These are phyloP conservation scores for Candida hungchunana DNA, from an alignment of 805 yeast species.

Conservation along the genomic window DNA sequence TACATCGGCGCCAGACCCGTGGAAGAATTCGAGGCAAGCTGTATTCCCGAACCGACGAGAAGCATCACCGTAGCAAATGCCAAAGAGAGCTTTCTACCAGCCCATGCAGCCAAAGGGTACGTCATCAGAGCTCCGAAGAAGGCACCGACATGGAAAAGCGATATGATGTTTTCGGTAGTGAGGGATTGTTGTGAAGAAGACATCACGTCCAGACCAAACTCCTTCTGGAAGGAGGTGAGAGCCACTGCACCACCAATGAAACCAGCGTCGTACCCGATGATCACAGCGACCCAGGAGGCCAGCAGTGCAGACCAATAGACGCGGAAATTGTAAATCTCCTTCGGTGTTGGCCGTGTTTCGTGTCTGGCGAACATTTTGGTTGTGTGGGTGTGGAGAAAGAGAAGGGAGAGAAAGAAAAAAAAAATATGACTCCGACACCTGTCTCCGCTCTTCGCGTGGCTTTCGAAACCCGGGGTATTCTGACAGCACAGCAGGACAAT, in stretches of 20 bases:
- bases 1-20: conserved; percentile 42
- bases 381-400: too few species aligned
- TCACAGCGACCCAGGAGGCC: conserved; percentile 42
- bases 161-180: conserved; percentile 39
- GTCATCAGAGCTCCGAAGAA: conserved; percentile 43
- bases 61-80: conserved; percentile 37
- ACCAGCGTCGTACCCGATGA: conserved; percentile 54
- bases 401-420: too few species aligned
- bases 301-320: conserved; percentile 43
- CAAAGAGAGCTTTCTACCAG: conserved; percentile 39
- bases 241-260: conserved; percentile 53
- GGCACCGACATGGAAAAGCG: conserved; percentile 50
- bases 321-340: conserved; percentile 41
- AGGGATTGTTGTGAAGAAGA: conserved; percentile 25
- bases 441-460: too few species aligned
- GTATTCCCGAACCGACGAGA: conserved; percentile 40
- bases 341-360: conserved; percentile 32
- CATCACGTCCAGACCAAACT: conserved; percentile 38
- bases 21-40: conserved; percentile 26
- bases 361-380: conserved; percentile 18
- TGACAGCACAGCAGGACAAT: too few species aligned
- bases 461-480: too few species aligned
- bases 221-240: conserved; percentile 38
- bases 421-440: too few species aligned
- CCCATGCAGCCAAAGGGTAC: conserved; percentile 38